phyloP scores from a whole-genome alignment of 148 eudicot genomes.

The Diospyros lotus region DNA sequence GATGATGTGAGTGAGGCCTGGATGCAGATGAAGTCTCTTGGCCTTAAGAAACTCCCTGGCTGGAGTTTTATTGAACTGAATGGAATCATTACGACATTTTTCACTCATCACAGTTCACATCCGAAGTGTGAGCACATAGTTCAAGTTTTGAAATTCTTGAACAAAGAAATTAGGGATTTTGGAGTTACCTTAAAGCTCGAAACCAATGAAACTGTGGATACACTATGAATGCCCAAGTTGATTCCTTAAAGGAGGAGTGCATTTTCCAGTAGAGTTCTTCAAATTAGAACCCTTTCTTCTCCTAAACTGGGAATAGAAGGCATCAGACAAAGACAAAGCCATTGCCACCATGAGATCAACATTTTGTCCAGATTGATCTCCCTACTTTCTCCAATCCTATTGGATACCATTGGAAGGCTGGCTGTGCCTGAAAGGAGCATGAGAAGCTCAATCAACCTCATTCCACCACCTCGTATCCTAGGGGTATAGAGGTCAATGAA shows the following conservation, averaged over 20 bases:
- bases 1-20: conserved; percentile 71
- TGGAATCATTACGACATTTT: conserved; percentile 64
- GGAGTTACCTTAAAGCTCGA: conserved; percentile 3
- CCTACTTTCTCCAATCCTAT: background rate
- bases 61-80: conserved; percentile 78
- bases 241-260: background rate
- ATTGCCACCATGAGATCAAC: background rate
- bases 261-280: background rate
- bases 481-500: too few species aligned
- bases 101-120: conserved; percentile 58
- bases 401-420: too few species aligned
- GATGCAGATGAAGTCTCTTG: conserved; percentile 78
- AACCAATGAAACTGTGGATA: conserved; percentile 4
- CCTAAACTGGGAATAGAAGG: too few species aligned
- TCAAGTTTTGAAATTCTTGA: conserved; percentile 41
- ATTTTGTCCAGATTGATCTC: background rate
- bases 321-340: too few species aligned
- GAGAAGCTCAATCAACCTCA: too few species aligned
- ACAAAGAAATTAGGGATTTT: conserved; percentile 41
- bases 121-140: conserved; percentile 51
- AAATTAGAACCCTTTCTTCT: background rate
- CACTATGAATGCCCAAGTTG: background rate
- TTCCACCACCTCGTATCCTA: too few species aligned
- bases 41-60: conserved; percentile 70
- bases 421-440: too few species aligned